These are phyloP conservation scores for Yamadazyma jaroonii DNA, from an alignment of 1,139 yeast species.

Conservation along the genomic window DNA sequence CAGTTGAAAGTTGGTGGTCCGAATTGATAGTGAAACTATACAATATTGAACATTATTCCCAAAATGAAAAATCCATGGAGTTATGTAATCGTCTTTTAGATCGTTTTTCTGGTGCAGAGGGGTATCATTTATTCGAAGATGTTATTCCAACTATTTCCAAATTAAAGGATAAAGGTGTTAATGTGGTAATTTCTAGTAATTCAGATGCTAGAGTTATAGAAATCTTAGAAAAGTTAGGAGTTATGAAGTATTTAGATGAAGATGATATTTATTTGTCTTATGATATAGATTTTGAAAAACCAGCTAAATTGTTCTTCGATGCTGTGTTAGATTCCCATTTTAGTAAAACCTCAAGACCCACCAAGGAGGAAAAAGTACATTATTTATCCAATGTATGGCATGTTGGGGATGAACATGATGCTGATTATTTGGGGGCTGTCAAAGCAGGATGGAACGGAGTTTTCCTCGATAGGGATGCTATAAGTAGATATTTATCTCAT, in stretches of 20 bases:
- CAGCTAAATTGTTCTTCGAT: constrained; percentile 47
- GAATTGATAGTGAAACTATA: constrained; percentile 45
- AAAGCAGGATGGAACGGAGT: constrained; percentile 64
- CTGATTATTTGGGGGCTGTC: constrained; percentile 53
- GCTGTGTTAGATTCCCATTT: constrained; percentile 22
- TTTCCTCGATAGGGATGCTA: constrained; percentile 42
- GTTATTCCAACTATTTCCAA: constrained; percentile 44
- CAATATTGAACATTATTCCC: constrained; percentile 22
- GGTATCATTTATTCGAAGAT: constrained; percentile 54
- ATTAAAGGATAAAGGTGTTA: constrained; percentile 29
- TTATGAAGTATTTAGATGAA: constrained; percentile 35
- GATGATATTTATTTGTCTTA: constrained; percentile 49
- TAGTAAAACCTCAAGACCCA: background rate
- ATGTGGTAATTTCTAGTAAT: constrained; percentile 52
- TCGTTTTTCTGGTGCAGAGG: constrained; percentile 48
- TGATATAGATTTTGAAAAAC: constrained; percentile 53
- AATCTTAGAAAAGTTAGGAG: constrained; percentile 45
- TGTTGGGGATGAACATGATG: constrained; percentile 57
- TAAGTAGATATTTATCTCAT: constrained; percentile 16
- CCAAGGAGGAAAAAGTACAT: constrained; percentile 10
- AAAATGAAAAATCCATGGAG: constrained; percentile 17
- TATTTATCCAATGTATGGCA: constrained; percentile 50
- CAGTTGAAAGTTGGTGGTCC: constrained; percentile 58
- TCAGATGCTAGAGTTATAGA: constrained; percentile 53
- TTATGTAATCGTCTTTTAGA: constrained; percentile 40